Evolutionary conservation across 2,329 filamentous ascomycete species (phyloP).

Genomic region (Chaetomiaceae sp.): DNA sequence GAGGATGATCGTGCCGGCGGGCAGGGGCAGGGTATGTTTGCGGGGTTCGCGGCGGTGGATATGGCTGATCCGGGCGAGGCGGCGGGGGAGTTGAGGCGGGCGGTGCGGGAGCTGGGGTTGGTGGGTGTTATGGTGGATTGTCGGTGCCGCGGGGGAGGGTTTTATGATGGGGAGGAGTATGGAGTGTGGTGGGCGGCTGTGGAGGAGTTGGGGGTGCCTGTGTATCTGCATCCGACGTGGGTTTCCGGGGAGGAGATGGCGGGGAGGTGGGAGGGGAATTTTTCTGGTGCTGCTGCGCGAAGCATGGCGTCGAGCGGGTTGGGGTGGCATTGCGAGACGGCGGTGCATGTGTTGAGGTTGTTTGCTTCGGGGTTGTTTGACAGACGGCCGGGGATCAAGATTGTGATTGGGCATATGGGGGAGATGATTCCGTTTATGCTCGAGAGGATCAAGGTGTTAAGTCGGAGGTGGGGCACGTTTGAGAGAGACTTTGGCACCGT

Average conservation of each 20-base stretch:
- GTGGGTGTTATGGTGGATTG: conserved; percentile 45
- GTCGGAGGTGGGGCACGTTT: conserved; percentile 29
- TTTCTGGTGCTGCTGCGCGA: conserved; percentile 26
- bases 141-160: conserved; percentile 32
- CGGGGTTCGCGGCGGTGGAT: conserved; percentile 29
- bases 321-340: conserved; percentile 49
- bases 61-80: conserved; percentile 34
- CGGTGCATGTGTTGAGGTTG: conserved; percentile 44
- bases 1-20: neutral
- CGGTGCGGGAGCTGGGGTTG: conserved; percentile 41
- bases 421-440: conserved; percentile 52
- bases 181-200: conserved; percentile 38
- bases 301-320: conserved; percentile 39
- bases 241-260: conserved; percentile 28
- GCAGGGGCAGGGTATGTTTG: conserved; percentile 19
- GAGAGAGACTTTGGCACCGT: conserved; percentile 41
- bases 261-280: conserved; percentile 29
- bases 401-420: conserved; percentile 50
- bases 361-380: conserved; percentile 53
- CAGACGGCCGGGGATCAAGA: conserved; percentile 46
- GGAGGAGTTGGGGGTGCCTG: conserved; percentile 37
- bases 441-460: conserved; percentile 38
- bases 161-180: conserved; percentile 41
- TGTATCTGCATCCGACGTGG: conserved; percentile 40
- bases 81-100: conserved; percentile 37